phyloP scores from a whole-genome alignment of 352 stramenopile species.

The Phytopythium litorale region DNA sequence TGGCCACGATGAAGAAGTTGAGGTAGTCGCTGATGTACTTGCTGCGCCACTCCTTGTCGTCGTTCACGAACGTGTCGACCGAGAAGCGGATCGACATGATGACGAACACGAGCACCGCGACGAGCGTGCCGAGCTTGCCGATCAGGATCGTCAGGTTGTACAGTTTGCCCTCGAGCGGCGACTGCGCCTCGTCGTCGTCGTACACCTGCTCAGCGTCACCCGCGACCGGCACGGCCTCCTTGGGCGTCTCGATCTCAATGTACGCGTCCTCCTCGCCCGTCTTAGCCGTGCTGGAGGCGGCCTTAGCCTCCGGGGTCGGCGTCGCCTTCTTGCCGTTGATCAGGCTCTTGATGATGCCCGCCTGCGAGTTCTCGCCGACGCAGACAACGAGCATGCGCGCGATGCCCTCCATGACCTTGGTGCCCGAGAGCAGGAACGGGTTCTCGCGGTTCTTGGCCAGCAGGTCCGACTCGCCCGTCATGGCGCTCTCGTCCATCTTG shows the following conservation, averaged over 20 bases:
- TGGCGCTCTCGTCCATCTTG: constrained; percentile 85
- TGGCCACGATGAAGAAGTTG: constrained; percentile 81
- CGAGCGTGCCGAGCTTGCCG: constrained; percentile 68
- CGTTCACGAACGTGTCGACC: constrained; percentile 50
- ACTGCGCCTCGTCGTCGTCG: constrained; percentile 43
- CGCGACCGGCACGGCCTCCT: not conserved
- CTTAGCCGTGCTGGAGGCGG: constrained; percentile 1
- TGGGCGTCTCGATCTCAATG: constrained; percentile 4
- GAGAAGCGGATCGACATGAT: constrained; percentile 75
- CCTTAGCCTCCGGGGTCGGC: constrained; percentile 49
- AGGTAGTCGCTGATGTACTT: constrained; percentile 68
- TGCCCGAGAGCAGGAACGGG: constrained; percentile 93
- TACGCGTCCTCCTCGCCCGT: constrained; percentile 54
- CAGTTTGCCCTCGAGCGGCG: constrained; percentile 85
- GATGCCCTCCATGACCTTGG: constrained; percentile 91
- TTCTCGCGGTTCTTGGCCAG: constrained; percentile 82
- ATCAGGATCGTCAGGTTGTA: constrained; percentile 81
- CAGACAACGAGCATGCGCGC: constrained; percentile 92
- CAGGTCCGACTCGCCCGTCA: constrained; percentile 91
- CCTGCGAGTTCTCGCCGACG: constrained; percentile 92
- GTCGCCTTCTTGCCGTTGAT: constrained; percentile 73
- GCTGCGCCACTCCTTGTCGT: constrained; percentile 34
- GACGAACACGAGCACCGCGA: constrained; percentile 76
- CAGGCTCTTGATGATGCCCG: constrained; percentile 90
- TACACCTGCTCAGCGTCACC: constrained; percentile 29